Base-by-base conservation (phyloP, 2,329 filamentous ascomycete species). In the Mycosphaerella sp. region DNA sequence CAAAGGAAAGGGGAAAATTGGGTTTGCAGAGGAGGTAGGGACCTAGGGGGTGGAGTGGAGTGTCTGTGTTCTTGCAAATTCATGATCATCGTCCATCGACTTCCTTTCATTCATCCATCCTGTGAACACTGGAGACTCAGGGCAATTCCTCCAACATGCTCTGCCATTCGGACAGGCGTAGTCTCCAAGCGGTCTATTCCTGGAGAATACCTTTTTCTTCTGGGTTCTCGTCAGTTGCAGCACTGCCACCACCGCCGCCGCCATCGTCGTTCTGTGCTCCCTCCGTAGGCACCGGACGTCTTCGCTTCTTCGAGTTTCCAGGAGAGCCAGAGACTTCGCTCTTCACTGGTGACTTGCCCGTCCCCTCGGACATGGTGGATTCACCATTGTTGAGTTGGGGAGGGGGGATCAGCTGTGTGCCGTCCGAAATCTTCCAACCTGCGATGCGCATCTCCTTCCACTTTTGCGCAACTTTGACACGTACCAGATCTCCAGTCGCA, bases 401-500 rank as follows among this genome's bases (percentile, higher is more conserved):
- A 34, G 58, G 58, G n/a, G 58, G 56, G 9, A 56, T 11, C n/a
- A 67, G 56, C 40, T 74, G 61, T 46, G 72, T 64, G 1, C 76
- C 81, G 40, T 79, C 72, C 12, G 76, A 71, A 21, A 87, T 66
- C 36, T 61, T 75, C 86, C 88, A 95, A 0, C 89, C 89, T 21
- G 79, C 72, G 40, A 73, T 71, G 69, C 81, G 78, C 76, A 93
- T 75, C 32, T 72, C 70, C 58, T 78, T 80, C 88, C 89, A 95
- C 58, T 82, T 78, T 51, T 85, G 78, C 49, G 76, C 78, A 5
- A 95, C 78, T 69, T 84, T 87, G 47, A 83, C 77, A 45, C 86
- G 76, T 0, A 95, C 87, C 48, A 98, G 71, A 56, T 97, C 90
- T 0, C 92, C 93, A 0, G 95, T 92, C 0, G 91, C 88, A 45